Base-by-base conservation (phyloP, 2,329 filamentous ascomycete species). In the Pseudocercospora pini-densiflorae region DNA sequence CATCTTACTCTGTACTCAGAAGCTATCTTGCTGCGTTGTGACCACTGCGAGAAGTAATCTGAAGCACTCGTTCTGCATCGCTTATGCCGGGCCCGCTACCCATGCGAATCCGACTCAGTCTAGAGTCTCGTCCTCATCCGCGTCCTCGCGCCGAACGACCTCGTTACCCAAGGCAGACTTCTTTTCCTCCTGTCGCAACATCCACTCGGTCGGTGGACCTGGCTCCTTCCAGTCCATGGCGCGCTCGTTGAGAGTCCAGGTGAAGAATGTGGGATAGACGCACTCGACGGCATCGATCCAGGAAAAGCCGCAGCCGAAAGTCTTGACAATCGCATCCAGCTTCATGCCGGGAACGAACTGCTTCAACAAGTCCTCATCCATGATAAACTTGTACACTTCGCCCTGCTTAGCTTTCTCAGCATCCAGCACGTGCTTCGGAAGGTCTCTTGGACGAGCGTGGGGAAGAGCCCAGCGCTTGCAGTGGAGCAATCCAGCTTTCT, bases 281-380 rank as follows among this genome's bases (percentile, higher is more conserved):
- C 78, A 71, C 14, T 74, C 74, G 58, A 82, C 72, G 12, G 76
- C 71, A 60, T 84, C 81, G 57, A 80, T 69, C 70, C 74, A 79
- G 63, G 69, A 65, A 49, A 78, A 61, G 24, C 77, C 77, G 19
- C 71, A 63, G 45, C 74, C 72, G 14, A 76, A 67, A 64, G 73
- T 64, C 29, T 71, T 73, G 62, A 79, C 71, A 12, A 64, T 71
- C 5, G 75, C 81, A 40, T 79, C 73, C 57, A 84, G 74, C 75
- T 82, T 84, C 79, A 84, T 78, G 0, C 92, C 92, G 0, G 84
- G 77, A 65, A 86, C 85, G 74, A 91, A 87, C 63, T 86, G 81
- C 29, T 81, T 67, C 19, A 91, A 78, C 2, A 87, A 76, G 4
- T 84, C 77, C 27, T 88, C 85, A 67, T 97, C 93, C 3, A 97